A percentile compares a stretch with the other conserved stretches of the same genome.
Evolutionary conservation across 345 rosid species (phyloP).

Genomic region (Eucalyptus erythrocorys): DNA sequence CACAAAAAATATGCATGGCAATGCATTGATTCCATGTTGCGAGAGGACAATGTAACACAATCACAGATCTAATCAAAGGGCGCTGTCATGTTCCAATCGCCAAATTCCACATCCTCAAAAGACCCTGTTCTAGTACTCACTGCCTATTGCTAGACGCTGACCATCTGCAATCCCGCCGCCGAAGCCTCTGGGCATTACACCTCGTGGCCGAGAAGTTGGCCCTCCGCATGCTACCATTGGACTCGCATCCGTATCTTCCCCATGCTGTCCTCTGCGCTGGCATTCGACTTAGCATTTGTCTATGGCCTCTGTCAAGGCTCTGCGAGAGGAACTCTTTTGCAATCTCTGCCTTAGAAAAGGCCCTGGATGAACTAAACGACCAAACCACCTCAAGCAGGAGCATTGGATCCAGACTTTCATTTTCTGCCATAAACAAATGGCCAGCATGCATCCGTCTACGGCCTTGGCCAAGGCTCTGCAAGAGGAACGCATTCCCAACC

Average conservation of each 20-base stretch:
- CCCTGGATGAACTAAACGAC: background rate
- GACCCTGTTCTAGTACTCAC: background rate
- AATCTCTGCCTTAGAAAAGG: background rate
- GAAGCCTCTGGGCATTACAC: background rate
- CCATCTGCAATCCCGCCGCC: conserved; percentile 1
- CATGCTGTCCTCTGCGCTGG: background rate
- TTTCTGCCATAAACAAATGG: background rate
- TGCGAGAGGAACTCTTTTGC: background rate
- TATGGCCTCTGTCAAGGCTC: background rate
- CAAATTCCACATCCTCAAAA: background rate
- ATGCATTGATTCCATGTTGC: background rate
- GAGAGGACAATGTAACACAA: background rate
- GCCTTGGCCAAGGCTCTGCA: background rate
- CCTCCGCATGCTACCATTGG: background rate
- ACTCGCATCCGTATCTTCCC: background rate
- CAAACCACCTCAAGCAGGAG: background rate
- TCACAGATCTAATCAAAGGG: background rate
- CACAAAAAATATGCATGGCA: background rate
- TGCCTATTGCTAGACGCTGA: background rate
- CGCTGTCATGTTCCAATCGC: background rate
- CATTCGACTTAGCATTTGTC: background rate
- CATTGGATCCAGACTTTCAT: background rate
- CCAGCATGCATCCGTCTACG: background rate
- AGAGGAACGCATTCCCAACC: background rate
- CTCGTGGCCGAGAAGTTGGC: background rate